Base-by-base conservation (phyloP, 108 stramenopile species). In the Nitzschia sp. region DNA sequence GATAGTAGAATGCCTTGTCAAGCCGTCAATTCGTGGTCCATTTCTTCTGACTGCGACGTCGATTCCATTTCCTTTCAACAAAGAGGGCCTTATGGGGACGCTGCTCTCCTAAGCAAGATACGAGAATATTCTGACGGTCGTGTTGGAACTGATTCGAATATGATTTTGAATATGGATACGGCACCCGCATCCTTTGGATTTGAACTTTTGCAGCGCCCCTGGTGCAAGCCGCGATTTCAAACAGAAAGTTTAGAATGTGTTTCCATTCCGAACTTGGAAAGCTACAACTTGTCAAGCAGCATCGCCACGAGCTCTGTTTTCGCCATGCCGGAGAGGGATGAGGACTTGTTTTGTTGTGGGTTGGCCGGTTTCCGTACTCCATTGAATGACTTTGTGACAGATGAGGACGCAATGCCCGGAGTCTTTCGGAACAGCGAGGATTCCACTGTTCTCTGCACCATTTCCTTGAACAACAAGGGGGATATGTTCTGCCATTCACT, bases 401-500 rank as follows among this genome's bases (percentile, higher is more conserved):
- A 75, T 3, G 29, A 30, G 4, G 59, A 5, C 19, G 21, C 28
- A 27, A 23, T 59, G 22, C 41, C 44, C 27, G 60, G 52, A 60
- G 1, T 25, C 1, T 41, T 61, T 61, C 28, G 17, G 28, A 41
- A 45, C 21, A 25, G 44, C 1, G 23, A 41, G 1, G 35, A 41
- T 3, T 32, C 56, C 2, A 41, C 58, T 45, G 52, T 69, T 9
- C 69, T 79, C 1, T 83, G 82, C 48, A 80, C 78, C 8, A 19
- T 89, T 11, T 76, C 87, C 25, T 73, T 87, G 73, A 85, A 76
- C 25, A 84, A 77, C 55, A 81, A 71, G 28, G 90, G 90, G 50
- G 90, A 92, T 57, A 56, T 92, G 15, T 85, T 82, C 59, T 76
- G 79, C 25, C 83, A 86, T 50, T 61, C 69, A 3, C 72, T 92